These are phyloP conservation scores for Colletotrichum sp. DNA, from an alignment of 2,329 filamentous ascomycete genomes.

Conservation along the genomic window DNA sequence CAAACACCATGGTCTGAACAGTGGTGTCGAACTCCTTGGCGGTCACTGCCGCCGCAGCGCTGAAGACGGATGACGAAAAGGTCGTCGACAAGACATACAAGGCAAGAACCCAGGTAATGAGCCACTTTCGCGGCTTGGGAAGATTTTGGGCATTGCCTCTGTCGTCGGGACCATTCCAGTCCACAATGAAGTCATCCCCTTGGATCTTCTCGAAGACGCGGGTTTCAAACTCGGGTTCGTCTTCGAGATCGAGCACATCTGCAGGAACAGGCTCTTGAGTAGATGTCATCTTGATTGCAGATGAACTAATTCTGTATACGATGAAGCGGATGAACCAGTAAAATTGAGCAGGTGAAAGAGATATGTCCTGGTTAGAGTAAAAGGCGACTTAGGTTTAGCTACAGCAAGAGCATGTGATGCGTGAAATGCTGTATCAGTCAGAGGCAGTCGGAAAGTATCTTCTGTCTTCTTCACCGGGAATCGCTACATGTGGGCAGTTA, in stretches of 20 bases:
- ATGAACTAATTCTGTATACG: rapidly evolving
- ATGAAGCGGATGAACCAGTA: not conserved
- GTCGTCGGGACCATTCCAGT: not conserved
- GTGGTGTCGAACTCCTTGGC: constrained; percentile 44
- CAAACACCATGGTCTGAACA: not conserved
- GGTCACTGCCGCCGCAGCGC: constrained; percentile 28
- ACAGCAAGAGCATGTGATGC: not conserved
- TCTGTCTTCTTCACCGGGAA: not conserved
- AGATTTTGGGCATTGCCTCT: constrained; percentile 13
- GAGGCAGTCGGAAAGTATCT: not conserved
- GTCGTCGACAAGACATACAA: not conserved
- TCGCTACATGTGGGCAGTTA: too few relatives aligned
- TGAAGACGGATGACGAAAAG: not conserved
- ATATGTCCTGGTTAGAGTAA: too few relatives aligned
- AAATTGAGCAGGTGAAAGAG: rapidly evolving
- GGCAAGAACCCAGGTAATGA: not conserved
- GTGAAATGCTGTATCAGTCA: not conserved
- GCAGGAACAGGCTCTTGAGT: not conserved
- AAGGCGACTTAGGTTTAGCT: not conserved
- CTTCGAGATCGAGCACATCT: not conserved
- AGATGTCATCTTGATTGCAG: not conserved
- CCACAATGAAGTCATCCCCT: not conserved
- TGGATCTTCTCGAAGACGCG: not conserved
- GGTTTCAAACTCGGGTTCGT: not conserved
- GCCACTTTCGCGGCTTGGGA: not conserved